A percentile compares a stretch with the other conserved stretches of the same genome.
phyloP scores from a whole-genome alignment of 805 yeast genomes.

The Candida corydali region DNA sequence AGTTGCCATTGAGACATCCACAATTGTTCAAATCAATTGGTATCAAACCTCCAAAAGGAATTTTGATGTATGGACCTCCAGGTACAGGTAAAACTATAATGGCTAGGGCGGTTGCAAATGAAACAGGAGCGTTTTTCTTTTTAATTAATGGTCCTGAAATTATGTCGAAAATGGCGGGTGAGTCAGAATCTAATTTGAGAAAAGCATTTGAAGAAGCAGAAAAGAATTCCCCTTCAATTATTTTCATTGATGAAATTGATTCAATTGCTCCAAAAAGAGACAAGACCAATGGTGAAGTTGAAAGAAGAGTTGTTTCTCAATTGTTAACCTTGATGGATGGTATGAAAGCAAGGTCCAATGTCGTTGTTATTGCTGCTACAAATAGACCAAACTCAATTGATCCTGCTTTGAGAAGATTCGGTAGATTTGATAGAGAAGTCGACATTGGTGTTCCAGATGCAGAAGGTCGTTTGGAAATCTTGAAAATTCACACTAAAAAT shows the following conservation, averaged over 20 bases:
- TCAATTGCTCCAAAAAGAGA: constrained; percentile 99
- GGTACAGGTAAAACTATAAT: constrained; percentile 99
- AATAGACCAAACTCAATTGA: constrained; percentile 84
- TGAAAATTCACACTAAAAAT: constrained; percentile 96
- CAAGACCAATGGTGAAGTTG: constrained; percentile 99
- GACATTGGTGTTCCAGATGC: constrained; percentile 96
- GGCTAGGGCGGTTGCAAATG: constrained; percentile 99
- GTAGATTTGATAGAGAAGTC: constrained; percentile 82
- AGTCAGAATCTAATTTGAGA: constrained; percentile 93
- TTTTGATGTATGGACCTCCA: constrained; percentile 97
- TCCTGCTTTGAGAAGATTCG: constrained; percentile 81
- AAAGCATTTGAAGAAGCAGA: constrained; percentile 99
- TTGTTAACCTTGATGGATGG: constrained; percentile 98
- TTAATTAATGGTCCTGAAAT: constrained; percentile 98
- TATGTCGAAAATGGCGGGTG: constrained; percentile 99
- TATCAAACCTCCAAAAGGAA: constrained; percentile 98
- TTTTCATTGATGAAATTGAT: constrained; percentile 97
- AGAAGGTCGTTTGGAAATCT: constrained; percentile 93
- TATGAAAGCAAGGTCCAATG: constrained; percentile 98
- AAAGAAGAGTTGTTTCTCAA: constrained; percentile 98
- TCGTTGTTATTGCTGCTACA: constrained; percentile 97
- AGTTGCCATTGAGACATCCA: constrained; percentile 96
- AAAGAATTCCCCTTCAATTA: constrained; percentile 96
- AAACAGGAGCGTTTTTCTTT: constrained; percentile 98
- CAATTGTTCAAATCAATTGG: constrained; percentile 97